Evolutionary conservation across 83 land plant genomes (phyloP), one percentile per base, ranked within the genome.

Genomic region (Thuja plicata): DNA sequence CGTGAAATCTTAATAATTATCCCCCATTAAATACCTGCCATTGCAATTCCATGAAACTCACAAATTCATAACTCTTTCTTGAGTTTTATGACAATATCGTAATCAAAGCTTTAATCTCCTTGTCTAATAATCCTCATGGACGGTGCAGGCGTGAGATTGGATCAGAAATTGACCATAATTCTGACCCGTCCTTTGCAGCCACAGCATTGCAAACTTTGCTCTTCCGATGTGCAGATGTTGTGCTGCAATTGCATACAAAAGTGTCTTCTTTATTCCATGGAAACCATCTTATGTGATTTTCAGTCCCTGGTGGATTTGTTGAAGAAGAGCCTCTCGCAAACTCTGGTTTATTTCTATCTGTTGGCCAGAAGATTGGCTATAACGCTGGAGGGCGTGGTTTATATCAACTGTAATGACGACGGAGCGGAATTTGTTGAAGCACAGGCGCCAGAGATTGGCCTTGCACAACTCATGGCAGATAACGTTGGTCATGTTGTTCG

Each of bases 181-280:
- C 48, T 52, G 40, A 30, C 52, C 19, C 46, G 11, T 41, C 85
- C 85, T 10, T 41, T 15, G 52, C 50, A 45, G 30, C 85, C 52
- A 3, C n/a, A 2, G 1, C 46, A 24, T 0, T 83, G 52, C 48
- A 83, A 45, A 45, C 85, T 83, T 38, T 41, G 52, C 50, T 45
- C 52, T 41, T 83, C 85, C 30, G 50, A 83, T 27, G 27, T 83
- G 85, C 52, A 83, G 85, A 83, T 83, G 85, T 83, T 83, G 3
- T 11, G 54, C 15, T 50, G 54, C 54, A 50, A 50, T 12, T 50
- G 12, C 15, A 50, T 50, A 11, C 85, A 83, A 19, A 83, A 10
- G 19, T 40, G 85, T 24, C 84, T 81, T 19, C 3, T 81, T 8
- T 81, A 81, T 37, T 40, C 24, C 84, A 17, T 81, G 35, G 78